phyloP scores from a whole-genome alignment of 2,329 filamentous ascomycete species.

The Ophiostoma tasmaniense region DNA sequence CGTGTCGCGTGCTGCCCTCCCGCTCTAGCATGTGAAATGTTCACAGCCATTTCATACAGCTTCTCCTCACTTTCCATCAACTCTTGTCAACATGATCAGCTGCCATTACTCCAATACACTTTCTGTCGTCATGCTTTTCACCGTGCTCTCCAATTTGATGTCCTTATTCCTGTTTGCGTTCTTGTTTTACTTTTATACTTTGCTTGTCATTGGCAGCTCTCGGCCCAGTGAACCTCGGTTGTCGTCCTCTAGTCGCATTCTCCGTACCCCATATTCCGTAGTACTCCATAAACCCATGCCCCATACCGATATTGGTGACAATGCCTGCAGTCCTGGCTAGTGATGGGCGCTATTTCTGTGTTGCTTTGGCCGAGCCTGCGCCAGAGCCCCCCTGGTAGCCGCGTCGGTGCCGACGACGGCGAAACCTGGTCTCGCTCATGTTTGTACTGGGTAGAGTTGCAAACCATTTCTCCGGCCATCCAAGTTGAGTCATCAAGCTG shows the following conservation, averaged over 20 bases:
- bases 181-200: background rate
- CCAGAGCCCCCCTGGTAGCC: slow-evolving; percentile 2
- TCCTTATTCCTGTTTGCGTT: background rate
- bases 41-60: background rate
- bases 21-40: background rate
- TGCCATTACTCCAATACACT: background rate
- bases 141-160: background rate
- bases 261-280: slow-evolving; percentile 4
- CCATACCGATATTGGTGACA: background rate
- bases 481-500: background rate
- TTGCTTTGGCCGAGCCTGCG: background rate
- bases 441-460: background rate
- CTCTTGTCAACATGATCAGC: background rate
- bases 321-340: background rate
- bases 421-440: background rate
- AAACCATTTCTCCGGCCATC: background rate
- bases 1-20: background rate
- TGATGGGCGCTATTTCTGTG: background rate
- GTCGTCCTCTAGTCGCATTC: slow-evolving; percentile 1
- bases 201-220: background rate
- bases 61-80: background rate
- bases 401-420: slow-evolving; percentile 1
- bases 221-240: slow-evolving; percentile 17
- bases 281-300: background rate
- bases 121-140: background rate